Evolutionary conservation across 176 grass and related monocot genomes (phyloP).

Genomic region (Eleusine coracana): DNA sequence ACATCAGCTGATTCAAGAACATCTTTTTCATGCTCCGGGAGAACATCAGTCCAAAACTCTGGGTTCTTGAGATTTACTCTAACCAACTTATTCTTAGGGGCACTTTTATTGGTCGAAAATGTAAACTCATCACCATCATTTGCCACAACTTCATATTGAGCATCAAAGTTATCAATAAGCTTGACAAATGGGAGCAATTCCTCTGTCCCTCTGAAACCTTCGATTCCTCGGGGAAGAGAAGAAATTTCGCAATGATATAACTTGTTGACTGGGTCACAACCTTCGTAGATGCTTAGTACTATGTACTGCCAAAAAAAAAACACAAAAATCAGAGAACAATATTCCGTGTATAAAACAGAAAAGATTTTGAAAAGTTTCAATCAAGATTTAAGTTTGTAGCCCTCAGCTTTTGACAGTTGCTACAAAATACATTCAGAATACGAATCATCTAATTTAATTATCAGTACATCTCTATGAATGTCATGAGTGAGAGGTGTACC

Average conservation of each 20-base stretch:
- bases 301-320: slow-evolving; percentile 61
- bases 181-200: slow-evolving; percentile 85
- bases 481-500: slow-evolving; percentile 27
- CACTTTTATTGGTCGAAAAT: slow-evolving; percentile 86
- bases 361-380: slow-evolving; percentile 4
- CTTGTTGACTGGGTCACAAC: slow-evolving; percentile 89
- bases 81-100: slow-evolving; percentile 82
- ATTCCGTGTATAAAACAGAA: not conserved
- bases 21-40: slow-evolving; percentile 81
- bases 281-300: slow-evolving; percentile 66
- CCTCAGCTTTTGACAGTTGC: not conserved
- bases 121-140: slow-evolving; percentile 83
- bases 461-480: slow-evolving; percentile 2
- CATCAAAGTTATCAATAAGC: slow-evolving; percentile 88
- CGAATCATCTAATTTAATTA: not conserved
- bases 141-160: slow-evolving; percentile 68
- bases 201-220: slow-evolving; percentile 56
- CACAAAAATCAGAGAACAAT: slow-evolving; percentile 7
- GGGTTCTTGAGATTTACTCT: slow-evolving; percentile 68
- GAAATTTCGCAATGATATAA: slow-evolving; percentile 82
- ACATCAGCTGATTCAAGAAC: slow-evolving; percentile 65
- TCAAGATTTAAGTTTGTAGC: slow-evolving; percentile 22
- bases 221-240: slow-evolving; percentile 71
- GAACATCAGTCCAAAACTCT: slow-evolving; percentile 65
- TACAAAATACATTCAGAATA: not conserved